Evolutionary conservation across 1,284 basidiomycete genomes (phyloP).

Genomic region (Ganoderma resinaceum): DNA sequence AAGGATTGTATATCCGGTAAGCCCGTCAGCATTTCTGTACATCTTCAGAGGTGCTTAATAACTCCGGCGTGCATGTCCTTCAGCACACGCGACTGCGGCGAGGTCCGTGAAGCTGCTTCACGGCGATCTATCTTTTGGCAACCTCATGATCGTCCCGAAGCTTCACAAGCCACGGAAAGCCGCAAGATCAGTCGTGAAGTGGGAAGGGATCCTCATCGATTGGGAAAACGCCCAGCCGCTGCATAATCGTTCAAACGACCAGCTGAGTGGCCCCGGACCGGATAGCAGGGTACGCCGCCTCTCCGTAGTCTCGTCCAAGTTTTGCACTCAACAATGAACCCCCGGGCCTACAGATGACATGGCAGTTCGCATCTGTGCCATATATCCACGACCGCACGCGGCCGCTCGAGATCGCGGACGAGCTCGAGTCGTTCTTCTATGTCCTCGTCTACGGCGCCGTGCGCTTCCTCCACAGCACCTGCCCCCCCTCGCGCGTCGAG

Average conservation of each 20-base stretch:
- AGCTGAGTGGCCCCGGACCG: not conserved
- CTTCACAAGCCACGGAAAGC: not conserved
- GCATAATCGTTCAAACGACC: not conserved
- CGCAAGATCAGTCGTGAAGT: conserved; percentile 1
- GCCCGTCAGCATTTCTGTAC: not conserved
- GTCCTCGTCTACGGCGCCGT: conserved; percentile 10
- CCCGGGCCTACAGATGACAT: not conserved
- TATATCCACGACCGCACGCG: not conserved
- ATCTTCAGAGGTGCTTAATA: not conserved
- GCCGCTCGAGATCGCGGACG: conserved; percentile 13
- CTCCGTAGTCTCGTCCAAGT: not conserved
- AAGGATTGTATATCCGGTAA: not conserved
- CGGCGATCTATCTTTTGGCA: conserved; percentile 14
- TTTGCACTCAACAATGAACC: not conserved
- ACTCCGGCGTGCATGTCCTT: no score
- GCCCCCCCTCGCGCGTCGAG: not conserved
- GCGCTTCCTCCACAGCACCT: conserved; percentile 11
- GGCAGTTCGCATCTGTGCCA: conserved; percentile 8
- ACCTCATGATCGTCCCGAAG: conserved; percentile 12
- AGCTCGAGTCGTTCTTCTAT: conserved; percentile 24
- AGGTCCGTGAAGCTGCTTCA: conserved; percentile 5
- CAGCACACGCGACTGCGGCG: conserved; percentile 15
- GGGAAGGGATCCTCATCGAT: conserved; percentile 19
- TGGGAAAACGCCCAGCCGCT: conserved; percentile 13
- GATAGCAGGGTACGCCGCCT: not conserved